Evolutionary conservation across 768 basidiomycete species (phyloP).

Genomic region (Lentinula sp.): DNA sequence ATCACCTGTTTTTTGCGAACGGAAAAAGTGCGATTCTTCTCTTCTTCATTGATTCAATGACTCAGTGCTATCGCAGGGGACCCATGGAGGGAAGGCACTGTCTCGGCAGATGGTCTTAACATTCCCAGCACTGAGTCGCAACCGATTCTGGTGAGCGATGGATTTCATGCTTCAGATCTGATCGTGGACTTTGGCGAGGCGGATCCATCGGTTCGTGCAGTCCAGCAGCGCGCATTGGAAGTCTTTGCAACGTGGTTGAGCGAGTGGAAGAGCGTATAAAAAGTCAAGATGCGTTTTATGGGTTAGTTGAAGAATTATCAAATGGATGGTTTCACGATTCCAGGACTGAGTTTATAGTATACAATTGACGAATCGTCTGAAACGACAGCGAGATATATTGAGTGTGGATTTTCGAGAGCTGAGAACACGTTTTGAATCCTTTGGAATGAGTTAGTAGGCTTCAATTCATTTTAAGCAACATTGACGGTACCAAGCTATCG

Average conservation of each 20-base stretch:
- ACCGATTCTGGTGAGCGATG: conserved; percentile 51
- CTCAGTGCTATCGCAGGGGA: conserved; percentile 37
- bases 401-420: conserved; percentile 36
- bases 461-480: neutral
- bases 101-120: conserved; percentile 47
- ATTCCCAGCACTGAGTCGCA: conserved; percentile 43
- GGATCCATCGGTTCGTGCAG: conserved; percentile 44
- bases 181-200: conserved; percentile 20
- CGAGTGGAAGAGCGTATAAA: conserved; percentile 20
- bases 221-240: conserved; percentile 46
- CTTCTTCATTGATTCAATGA: neutral
- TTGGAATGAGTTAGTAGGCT: neutral
- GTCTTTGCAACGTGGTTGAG: conserved; percentile 54
- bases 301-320: neutral
- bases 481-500: conserved; percentile 48
- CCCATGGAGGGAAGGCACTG: conserved; percentile 65
- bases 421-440: conserved; percentile 59
- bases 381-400: conserved; percentile 65
- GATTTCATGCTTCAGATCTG: conserved; percentile 67
- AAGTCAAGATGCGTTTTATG: neutral
- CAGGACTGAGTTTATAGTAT: conserved; percentile 76
- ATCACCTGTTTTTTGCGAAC: conserved; percentile 63
- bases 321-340: conserved; percentile 60
- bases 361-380: conserved; percentile 78
- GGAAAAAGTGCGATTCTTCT: conserved; percentile 45